These are phyloP conservation scores for Brasenia schreberi DNA, from an alignment of 164 flowering plant species.

Conservation along the genomic window DNA sequence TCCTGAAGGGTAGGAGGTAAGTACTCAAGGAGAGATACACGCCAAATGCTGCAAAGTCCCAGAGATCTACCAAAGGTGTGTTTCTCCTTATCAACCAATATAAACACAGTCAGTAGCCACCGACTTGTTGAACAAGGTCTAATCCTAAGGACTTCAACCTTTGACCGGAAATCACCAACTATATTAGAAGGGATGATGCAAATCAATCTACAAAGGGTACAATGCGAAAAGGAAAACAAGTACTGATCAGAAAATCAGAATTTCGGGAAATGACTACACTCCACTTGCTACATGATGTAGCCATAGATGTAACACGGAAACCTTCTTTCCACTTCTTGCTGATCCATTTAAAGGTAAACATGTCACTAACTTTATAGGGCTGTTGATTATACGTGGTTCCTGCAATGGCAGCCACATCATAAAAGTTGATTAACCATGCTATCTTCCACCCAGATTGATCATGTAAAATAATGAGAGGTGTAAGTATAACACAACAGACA, in stretches of 20 bases:
- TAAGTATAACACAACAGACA: too few relatives aligned
- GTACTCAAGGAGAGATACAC: too few relatives aligned
- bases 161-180: neutral
- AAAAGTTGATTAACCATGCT: too few relatives aligned
- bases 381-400: conserved; percentile 81
- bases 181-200: neutral
- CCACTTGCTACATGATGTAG: conserved; percentile 83
- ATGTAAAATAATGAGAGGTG: too few relatives aligned
- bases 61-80: too few relatives aligned
- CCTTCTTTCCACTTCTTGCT: conserved; percentile 94
- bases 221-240: too few relatives aligned
- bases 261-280: conserved; percentile 87
- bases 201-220: neutral
- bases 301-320: conserved; percentile 81
- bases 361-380: conserved; percentile 79
- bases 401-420: conserved; percentile 7
- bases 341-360: conserved; percentile 86
- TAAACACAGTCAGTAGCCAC: neutral
- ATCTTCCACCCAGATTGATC: too few relatives aligned
- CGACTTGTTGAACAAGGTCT: neutral
- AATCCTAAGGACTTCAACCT: neutral
- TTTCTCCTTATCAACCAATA: neutral
- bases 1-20: too few relatives aligned
- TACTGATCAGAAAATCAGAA: conserved; percentile 74
- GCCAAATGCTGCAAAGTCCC: too few relatives aligned